These are phyloP conservation scores for Penicillium cinerascens DNA, from an alignment of 495 filamentous ascomycete species.

Conservation along the genomic window DNA sequence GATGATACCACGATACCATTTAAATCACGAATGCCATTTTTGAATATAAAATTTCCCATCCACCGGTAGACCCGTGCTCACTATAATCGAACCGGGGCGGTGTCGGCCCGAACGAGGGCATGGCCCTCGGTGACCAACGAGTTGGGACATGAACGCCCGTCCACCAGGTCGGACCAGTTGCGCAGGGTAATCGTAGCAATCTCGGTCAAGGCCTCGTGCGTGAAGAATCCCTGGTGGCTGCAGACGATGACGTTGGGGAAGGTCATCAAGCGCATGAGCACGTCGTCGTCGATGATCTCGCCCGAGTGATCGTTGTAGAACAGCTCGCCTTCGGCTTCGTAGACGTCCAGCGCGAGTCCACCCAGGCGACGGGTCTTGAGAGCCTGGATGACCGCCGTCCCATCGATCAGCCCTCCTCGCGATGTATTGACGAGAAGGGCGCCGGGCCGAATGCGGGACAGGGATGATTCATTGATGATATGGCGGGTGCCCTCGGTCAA, in stretches of 20 bases:
- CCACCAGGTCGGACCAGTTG: slow-evolving; percentile 44
- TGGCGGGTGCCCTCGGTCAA: slow-evolving; percentile 56
- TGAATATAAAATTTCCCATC: not conserved
- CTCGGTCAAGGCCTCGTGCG: slow-evolving; percentile 59
- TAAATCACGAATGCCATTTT: not conserved
- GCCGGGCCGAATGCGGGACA: slow-evolving; percentile 55
- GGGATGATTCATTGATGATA: slow-evolving; percentile 53
- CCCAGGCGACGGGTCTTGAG: slow-evolving; percentile 58
- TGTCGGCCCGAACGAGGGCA: slow-evolving; percentile 24
- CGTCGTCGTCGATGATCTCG: slow-evolving; percentile 67
- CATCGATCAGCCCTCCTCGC: slow-evolving; percentile 61
- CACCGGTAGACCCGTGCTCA: not conserved
- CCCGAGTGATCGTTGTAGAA: slow-evolving; percentile 66
- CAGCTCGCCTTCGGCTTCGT: slow-evolving; percentile 67
- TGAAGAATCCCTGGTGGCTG: slow-evolving; percentile 71
- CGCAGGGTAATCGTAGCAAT: slow-evolving; percentile 59
- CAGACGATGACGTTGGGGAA: slow-evolving; percentile 68
- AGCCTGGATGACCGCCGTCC: slow-evolving; percentile 53
- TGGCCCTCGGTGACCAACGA: slow-evolving; percentile 35
- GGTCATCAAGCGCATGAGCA: slow-evolving; percentile 63
- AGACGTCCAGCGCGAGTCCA: slow-evolving; percentile 80
- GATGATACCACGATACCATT: not conserved
- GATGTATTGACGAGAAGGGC: slow-evolving; percentile 65
- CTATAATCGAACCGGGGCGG: slow-evolving; percentile 33
- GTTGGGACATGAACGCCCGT: slow-evolving; percentile 27